Percentiles rank a stretch among this genome's conserved stretches.
These are phyloP conservation scores for Pisolithus thermaeus DNA, from an alignment of 1,284 basidiomycete species.

Conservation along the genomic window DNA sequence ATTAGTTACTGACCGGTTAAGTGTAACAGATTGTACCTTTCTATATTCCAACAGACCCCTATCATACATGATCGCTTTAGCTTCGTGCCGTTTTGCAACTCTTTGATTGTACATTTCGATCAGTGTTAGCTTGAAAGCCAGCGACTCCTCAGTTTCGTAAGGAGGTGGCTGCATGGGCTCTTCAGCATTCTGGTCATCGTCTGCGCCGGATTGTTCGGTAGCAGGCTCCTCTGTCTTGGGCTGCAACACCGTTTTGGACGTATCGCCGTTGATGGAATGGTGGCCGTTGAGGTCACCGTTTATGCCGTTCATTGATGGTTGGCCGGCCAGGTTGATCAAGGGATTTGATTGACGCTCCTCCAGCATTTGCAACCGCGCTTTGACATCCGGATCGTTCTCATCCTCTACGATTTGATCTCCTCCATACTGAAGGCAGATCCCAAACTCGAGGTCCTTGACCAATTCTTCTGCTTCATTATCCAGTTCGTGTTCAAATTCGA, in stretches of 20 bases:
- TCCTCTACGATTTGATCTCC: conserved; percentile 80
- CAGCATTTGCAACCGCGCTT: conserved; percentile 59
- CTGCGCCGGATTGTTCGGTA: conserved; percentile 29
- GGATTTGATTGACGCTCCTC: conserved; percentile 51
- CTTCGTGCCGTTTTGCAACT: conserved; percentile 83
- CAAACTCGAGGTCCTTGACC: conserved; percentile 96
- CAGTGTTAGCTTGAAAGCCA: conserved; percentile 87
- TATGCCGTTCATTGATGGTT: conserved; percentile 22
- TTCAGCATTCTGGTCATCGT: conserved; percentile 48
- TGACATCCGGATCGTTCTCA: conserved; percentile 64
- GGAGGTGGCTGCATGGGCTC: conserved; percentile 68
- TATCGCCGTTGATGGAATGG: conserved; percentile 38
- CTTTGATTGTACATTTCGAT: conserved; percentile 92
- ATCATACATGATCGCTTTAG: conserved; percentile 91
- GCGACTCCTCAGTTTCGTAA: conserved; percentile 81
- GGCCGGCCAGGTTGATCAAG: conserved; percentile 20
- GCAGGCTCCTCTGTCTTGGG: conserved; percentile 46
- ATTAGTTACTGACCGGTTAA: not conserved
- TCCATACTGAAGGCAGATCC: conserved; percentile 78
- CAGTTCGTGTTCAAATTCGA: conserved; percentile 96
- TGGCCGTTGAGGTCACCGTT: conserved; percentile 51
- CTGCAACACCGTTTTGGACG: conserved; percentile 31
- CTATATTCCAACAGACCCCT: conserved; percentile 91
- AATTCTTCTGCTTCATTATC: conserved; percentile 96
- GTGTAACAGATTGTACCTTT: conserved; percentile 51